phyloP scores from a whole-genome alignment of 768 basidiomycete species.

The Termitomyces titanicus region DNA sequence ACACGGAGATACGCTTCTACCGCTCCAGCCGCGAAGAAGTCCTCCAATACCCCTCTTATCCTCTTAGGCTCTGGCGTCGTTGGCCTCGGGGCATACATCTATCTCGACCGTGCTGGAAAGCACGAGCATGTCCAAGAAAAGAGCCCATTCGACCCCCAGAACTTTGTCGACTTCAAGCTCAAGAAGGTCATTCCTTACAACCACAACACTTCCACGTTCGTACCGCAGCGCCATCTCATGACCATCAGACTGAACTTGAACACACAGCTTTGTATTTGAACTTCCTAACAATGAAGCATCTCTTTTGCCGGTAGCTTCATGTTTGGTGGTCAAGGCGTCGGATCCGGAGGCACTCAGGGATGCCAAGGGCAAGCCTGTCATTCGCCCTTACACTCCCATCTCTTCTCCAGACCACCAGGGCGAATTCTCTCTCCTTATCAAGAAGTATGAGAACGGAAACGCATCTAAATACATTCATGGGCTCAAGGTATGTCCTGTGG shows the following conservation, averaged over 20 bases:
- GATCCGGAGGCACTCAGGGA: constrained; percentile 62
- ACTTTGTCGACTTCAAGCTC: constrained; percentile 78
- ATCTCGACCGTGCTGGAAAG: constrained; percentile 36
- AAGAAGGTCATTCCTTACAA: constrained; percentile 84
- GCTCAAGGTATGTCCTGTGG: constrained; percentile 47
- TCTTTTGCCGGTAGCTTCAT: constrained; percentile 75
- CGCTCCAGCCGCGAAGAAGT: constrained; percentile 38
- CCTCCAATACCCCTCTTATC: constrained; percentile 45
- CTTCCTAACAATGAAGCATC: constrained; percentile 77
- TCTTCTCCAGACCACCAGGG: constrained; percentile 73
- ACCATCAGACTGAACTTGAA: not conserved
- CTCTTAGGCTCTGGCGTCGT: constrained; percentile 46
- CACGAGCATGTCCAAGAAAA: constrained; percentile 42
- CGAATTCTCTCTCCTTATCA: constrained; percentile 78
- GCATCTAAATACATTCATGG: constrained; percentile 80
- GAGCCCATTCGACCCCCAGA: constrained; percentile 71
- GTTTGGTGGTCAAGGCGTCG: constrained; percentile 73
- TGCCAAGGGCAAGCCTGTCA: constrained; percentile 81
- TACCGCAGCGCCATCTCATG: not conserved
- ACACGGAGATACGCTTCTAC: constrained; percentile 46
- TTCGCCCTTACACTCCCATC: constrained; percentile 92
- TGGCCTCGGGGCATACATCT: constrained; percentile 45
- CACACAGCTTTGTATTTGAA: constrained; percentile 70
- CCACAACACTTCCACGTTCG: constrained; percentile 85
- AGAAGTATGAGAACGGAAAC: constrained; percentile 79